These are phyloP conservation scores for Entonaema liquescens DNA, from an alignment of 495 filamentous ascomycete species.

Conservation along the genomic window DNA sequence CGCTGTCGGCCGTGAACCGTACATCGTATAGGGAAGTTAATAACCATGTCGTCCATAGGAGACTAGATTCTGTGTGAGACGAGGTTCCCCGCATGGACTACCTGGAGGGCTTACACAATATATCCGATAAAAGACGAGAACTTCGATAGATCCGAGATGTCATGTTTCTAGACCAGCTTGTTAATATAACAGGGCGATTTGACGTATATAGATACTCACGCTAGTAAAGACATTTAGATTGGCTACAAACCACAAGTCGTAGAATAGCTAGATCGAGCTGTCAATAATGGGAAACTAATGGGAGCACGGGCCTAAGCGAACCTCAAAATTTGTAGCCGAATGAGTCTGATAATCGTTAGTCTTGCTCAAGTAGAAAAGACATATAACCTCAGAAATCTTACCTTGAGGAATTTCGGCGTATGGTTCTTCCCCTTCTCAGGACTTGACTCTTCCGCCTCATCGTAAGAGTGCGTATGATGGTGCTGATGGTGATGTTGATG, in stretches of 20 bases:
- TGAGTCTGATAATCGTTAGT: conserved; percentile 29
- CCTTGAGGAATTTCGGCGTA: conserved; percentile 31
- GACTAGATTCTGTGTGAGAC: conserved; percentile 53
- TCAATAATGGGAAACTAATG: conserved; percentile 8
- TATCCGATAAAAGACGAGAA: conserved; percentile 66
- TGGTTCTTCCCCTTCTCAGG: conserved; percentile 9
- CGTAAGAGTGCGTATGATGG: background rate
- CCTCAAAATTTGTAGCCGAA: conserved; percentile 35
- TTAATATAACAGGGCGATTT: background rate
- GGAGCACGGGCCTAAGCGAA: conserved; percentile 12
- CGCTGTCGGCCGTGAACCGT: conserved; percentile 71
- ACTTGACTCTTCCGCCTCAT: conserved; percentile 7
- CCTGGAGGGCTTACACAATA: conserved; percentile 58
- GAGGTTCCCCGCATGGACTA: conserved; percentile 36
- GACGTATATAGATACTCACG: conserved; percentile 30
- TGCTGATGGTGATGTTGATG: conserved; percentile 33
- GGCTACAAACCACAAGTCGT: conserved; percentile 74
- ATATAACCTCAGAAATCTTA: conserved; percentile 7
- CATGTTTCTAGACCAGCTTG: conserved; percentile 56
- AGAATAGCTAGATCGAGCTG: conserved; percentile 67
- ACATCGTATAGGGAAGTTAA: conserved; percentile 74
- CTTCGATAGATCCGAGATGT: conserved; percentile 53
- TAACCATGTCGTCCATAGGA: conserved; percentile 79
- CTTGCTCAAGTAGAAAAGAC: background rate
- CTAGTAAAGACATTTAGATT: conserved; percentile 72